Percentiles rank a stretch among this genome's conserved stretches.
Conservation (phyloP, 169 alveolate genomes). For the Perkinsus olseni region DNA sequence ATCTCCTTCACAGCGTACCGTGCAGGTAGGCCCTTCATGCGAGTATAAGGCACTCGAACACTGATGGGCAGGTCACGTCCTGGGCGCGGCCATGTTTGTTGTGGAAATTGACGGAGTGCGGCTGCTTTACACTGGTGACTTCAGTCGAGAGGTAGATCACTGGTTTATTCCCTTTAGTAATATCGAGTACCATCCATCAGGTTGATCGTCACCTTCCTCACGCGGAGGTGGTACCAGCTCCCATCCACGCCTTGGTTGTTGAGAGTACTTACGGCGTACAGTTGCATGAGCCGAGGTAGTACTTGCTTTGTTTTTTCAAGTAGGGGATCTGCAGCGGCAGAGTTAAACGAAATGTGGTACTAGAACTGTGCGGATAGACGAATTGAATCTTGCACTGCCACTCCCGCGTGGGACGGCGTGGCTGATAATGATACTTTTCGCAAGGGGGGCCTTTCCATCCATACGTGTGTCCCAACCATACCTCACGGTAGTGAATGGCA, state of each 20-base stretch:
- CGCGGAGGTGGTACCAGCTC: constrained; percentile 88
- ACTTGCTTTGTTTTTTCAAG: background rate
- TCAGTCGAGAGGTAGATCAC: constrained; percentile 91
- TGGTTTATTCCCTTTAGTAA: constrained; percentile 19
- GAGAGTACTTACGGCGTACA: constrained; percentile 96
- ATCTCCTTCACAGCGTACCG: background rate
- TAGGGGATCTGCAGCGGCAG: too few relatives aligned
- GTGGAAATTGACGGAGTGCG: constrained; percentile 90
- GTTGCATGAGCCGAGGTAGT: constrained; percentile 79
- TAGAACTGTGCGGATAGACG: too few relatives aligned
- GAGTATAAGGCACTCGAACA: constrained; percentile 28
- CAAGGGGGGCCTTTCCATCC: too few relatives aligned
- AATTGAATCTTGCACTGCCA: too few relatives aligned
- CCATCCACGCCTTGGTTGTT: constrained; percentile 90
- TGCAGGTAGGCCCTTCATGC: background rate
- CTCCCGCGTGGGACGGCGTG: too few relatives aligned
- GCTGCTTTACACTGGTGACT: constrained; percentile 98
- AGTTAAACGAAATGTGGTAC: too few relatives aligned
- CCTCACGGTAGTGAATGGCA: too few relatives aligned
- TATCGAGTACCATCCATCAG: constrained; percentile 11
- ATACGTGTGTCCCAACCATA: too few relatives aligned
- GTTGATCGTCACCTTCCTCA: constrained; percentile 78
- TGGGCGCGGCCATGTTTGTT: constrained; percentile 98
- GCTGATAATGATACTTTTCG: too few relatives aligned
- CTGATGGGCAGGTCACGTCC: constrained; percentile 97